phyloP scores from a whole-genome alignment of 2,329 filamentous ascomycete genomes.

The Colletotrichum brevisporum region DNA sequence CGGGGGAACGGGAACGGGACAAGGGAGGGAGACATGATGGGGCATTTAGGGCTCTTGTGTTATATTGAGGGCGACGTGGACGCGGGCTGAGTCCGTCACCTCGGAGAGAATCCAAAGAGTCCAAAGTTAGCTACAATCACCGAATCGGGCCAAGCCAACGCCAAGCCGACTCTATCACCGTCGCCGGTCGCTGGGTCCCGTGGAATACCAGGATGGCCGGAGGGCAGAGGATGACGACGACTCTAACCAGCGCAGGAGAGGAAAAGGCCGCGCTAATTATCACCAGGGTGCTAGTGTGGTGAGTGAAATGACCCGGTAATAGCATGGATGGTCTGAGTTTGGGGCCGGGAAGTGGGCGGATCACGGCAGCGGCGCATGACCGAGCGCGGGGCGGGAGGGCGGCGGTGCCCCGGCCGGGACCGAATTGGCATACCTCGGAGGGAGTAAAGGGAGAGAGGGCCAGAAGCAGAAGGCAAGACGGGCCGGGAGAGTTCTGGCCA shows the following conservation, averaged over 20 bases:
- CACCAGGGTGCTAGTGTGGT: too few species aligned
- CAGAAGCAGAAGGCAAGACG: not conserved
- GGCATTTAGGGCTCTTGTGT: not conserved
- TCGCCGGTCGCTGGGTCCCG: not conserved
- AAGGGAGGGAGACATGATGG: not conserved
- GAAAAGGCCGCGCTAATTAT: too few species aligned
- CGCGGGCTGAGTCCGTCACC: constrained; percentile 18
- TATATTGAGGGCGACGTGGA: constrained; percentile 30
- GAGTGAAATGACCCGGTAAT: too few species aligned
- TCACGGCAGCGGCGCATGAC: constrained; percentile 25
- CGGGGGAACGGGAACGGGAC: not conserved
- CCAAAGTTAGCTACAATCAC: too few species aligned
- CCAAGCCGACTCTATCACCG: constrained; percentile 9
- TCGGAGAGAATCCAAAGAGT: not conserved
- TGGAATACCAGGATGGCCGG: not conserved
- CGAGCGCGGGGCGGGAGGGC: constrained; percentile 11
- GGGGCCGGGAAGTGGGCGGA: constrained; percentile 32
- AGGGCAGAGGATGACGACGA: constrained; percentile 15
- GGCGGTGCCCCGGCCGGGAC: constrained; percentile 17
- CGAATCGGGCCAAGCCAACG: not conserved
- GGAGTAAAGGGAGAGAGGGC: not conserved
- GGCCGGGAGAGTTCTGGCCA: too few species aligned
- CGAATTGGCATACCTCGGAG: constrained; percentile 21
- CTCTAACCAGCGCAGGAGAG: not conserved
- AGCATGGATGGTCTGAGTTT: not conserved